Percentiles rank a stretch among this genome's conserved stretches.
Conservation (phyloP, 2,329 filamentous ascomycete genomes). For the Aspergillus sp. region DNA sequence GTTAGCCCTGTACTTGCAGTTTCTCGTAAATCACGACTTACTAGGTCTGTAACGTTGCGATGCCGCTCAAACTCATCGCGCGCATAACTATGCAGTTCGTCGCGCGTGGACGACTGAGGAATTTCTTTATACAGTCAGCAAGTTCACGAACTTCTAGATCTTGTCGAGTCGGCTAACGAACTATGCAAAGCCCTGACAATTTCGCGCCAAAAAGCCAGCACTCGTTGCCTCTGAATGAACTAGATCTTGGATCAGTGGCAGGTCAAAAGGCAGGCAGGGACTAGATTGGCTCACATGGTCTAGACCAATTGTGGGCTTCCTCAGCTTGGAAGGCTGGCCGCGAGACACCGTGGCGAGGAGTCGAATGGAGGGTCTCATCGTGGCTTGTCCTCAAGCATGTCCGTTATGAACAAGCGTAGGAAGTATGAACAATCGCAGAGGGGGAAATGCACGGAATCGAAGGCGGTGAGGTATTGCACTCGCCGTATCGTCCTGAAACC, state of each 20-base stretch:
- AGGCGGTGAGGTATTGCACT: conserved; percentile 9
- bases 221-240: conserved; percentile 46
- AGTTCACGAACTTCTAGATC: not conserved
- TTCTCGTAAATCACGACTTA: conserved; percentile 18
- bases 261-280: not conserved
- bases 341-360: conserved; percentile 32
- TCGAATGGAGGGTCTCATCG: conserved; percentile 31
- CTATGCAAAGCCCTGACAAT: conserved; percentile 43
- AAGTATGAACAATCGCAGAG: not conserved
- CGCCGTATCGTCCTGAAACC: conserved; percentile 5
- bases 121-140: conserved; percentile 30
- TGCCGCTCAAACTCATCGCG: conserved; percentile 46
- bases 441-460: conserved; percentile 3
- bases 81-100: conserved; percentile 44
- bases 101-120: conserved; percentile 39
- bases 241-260: conserved; percentile 15
- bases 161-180: conserved; percentile 15
- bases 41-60: conserved; percentile 42
- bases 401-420: not conserved
- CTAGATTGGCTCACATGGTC: conserved; percentile 36
- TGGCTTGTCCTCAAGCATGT: not conserved
- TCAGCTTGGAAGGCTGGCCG: conserved; percentile 31
- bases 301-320: conserved; percentile 37
- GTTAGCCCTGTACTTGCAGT: not conserved
- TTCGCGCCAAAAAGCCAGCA: conserved; percentile 44